Conservation (phyloP, 306 rosid genomes). For the Luffa acutangula region DNA sequence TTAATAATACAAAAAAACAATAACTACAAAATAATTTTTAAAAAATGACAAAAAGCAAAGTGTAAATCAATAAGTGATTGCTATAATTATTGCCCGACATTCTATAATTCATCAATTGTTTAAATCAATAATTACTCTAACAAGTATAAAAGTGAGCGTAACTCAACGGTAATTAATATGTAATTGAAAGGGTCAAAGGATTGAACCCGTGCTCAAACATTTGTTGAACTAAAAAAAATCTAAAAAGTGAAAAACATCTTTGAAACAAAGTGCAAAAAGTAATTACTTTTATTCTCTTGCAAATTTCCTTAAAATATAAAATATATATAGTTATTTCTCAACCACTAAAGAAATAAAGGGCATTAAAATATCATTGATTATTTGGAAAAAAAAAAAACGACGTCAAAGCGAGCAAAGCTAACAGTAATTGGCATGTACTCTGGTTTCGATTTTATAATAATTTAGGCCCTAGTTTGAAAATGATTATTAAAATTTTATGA, state of each 20-base stretch:
- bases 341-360: neutral
- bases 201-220: too few relatives aligned
- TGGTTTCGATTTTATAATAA: too few relatives aligned
- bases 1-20: neutral
- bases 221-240: too few relatives aligned
- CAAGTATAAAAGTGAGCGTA: too few relatives aligned
- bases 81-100: neutral
- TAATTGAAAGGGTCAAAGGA: too few relatives aligned
- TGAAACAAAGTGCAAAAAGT: neutral
- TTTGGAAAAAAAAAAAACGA: neutral
- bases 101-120: neutral
- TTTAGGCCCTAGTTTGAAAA: too few relatives aligned
- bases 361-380: neutral
- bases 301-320: neutral
- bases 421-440: too few relatives aligned
- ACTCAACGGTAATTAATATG: too few relatives aligned
- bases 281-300: neutral
- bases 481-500: too few relatives aligned
- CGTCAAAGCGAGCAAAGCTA: too few relatives aligned
- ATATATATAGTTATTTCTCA: neutral
- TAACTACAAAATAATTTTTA: neutral
- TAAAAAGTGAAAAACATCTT: neutral
- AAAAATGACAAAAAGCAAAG: neutral
- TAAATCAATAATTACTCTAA: neutral
- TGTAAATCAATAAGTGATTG: neutral